These are phyloP conservation scores for Paecilomyces sp. DNA, from an alignment of 2,329 filamentous ascomycete species.

Conservation along the genomic window DNA sequence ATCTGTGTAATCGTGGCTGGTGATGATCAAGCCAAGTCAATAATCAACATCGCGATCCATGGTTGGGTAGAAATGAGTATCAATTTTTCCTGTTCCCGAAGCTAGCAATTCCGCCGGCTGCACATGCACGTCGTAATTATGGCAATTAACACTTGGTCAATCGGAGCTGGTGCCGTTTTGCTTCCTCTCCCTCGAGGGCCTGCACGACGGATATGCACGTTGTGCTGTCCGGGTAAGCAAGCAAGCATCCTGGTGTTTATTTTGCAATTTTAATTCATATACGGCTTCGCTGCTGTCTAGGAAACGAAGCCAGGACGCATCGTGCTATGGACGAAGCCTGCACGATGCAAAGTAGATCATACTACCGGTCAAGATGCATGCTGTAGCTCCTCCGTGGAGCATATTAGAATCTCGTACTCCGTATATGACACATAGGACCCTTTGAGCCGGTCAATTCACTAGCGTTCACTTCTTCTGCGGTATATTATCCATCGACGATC, in stretches of 20 bases:
- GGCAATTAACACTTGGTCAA: neutral
- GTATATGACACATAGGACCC: no score
- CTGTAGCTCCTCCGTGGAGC: no score
- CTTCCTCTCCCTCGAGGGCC: neutral
- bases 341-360: no score
- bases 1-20: neutral
- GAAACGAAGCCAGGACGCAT: no score
- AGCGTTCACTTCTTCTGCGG: no score
- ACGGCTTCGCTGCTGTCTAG: neutral
- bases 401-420: no score
- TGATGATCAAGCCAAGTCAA: neutral
- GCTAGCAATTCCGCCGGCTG: neutral
- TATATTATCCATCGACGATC: no score
- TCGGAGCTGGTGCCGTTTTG: neutral
- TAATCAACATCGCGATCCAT: neutral
- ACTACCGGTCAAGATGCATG: no score
- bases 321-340: no score
- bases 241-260: neutral
- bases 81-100: neutral
- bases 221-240: no score
- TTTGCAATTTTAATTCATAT: neutral
- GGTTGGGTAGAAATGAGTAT: neutral
- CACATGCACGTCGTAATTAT: neutral
- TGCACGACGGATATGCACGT: neutral
- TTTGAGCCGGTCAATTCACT: no score